phyloP scores from a whole-genome alignment of 495 filamentous ascomycete genomes.

The Aspergillus cristatus region DNA sequence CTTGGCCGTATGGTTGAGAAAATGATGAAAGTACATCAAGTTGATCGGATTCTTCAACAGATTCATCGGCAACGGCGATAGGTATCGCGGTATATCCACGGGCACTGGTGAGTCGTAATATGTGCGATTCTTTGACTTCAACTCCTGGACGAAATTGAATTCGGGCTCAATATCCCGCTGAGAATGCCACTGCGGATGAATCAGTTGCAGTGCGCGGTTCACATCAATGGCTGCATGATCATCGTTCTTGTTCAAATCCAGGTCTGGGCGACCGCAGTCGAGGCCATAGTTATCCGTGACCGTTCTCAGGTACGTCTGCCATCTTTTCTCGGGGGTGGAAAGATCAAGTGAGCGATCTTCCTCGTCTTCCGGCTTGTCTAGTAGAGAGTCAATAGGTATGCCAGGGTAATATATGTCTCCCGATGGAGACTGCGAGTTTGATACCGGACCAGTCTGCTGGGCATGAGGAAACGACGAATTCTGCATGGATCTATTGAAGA shows the following conservation, averaged over 20 bases:
- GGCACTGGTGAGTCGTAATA: conserved; percentile 64
- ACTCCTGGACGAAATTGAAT: too few relatives aligned
- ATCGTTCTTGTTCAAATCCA: conserved; percentile 60
- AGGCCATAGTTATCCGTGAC: conserved; percentile 50
- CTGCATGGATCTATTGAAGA: too few relatives aligned
- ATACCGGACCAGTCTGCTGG: too few relatives aligned
- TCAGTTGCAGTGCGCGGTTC: conserved; percentile 27
- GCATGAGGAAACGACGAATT: too few relatives aligned
- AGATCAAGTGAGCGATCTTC: conserved; percentile 6
- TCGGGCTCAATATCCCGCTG: conserved; percentile 6
- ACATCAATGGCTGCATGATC: conserved; percentile 49
- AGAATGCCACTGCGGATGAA: conserved; percentile 12
- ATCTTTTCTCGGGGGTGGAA: conserved; percentile 23
- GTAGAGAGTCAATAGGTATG: conserved; percentile 1
- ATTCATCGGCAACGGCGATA: conserved; percentile 58
- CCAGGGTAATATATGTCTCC: too few relatives aligned
- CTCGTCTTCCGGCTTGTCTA: not conserved
- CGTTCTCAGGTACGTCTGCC: conserved; percentile 32
- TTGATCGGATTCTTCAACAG: conserved; percentile 71
- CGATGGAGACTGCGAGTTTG: too few relatives aligned
- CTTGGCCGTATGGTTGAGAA: conserved; percentile 67
- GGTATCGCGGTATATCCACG: conserved; percentile 55
- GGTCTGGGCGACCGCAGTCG: conserved; percentile 59
- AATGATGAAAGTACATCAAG: conserved; percentile 68
- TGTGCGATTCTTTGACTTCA: conserved; percentile 4